phyloP scores from a whole-genome alignment of 768 basidiomycete species.

The Tylopilus sp. region DNA sequence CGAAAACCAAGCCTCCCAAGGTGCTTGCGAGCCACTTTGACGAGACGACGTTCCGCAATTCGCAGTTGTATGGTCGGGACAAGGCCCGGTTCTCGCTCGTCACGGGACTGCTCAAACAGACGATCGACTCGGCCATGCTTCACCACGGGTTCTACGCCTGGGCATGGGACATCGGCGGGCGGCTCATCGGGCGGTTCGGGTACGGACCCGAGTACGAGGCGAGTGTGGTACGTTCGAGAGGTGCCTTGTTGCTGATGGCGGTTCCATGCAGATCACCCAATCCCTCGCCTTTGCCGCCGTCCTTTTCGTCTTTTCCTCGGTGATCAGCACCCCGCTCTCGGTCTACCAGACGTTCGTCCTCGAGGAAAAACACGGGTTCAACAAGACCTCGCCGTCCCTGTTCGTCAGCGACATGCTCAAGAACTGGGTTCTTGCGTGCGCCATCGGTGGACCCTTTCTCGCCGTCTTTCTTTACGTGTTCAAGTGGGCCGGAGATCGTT shows the following conservation, averaged over 20 bases:
- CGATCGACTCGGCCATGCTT: conserved; percentile 65
- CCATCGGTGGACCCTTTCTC: conserved; percentile 81
- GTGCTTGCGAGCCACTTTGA: conserved; percentile 69
- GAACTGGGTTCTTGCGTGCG: conserved; percentile 65
- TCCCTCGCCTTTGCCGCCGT: conserved; percentile 75
- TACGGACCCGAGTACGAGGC: conserved; percentile 76
- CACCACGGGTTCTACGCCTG: conserved; percentile 78
- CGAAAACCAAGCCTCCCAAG: conserved; percentile 66
- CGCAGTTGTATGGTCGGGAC: conserved; percentile 87
- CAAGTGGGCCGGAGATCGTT: conserved; percentile 89
- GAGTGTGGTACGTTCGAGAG: neutral
- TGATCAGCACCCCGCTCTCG: conserved; percentile 72
- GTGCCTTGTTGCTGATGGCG: neutral
- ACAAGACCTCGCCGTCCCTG: conserved; percentile 79
- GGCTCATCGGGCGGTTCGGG: conserved; percentile 46
- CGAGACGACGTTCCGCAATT: conserved; percentile 75
- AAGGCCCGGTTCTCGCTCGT: conserved; percentile 82
- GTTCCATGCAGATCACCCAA: conserved; percentile 51
- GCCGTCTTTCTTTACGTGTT: conserved; percentile 86
- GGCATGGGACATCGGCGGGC: conserved; percentile 71
- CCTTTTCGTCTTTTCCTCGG: conserved; percentile 60
- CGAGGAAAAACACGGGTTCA: conserved; percentile 95
- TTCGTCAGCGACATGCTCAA: conserved; percentile 83
- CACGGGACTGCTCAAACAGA: conserved; percentile 71
- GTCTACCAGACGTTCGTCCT: conserved; percentile 90